Evolutionary conservation across 768 basidiomycete species (phyloP).

Genomic region (Pulveroboletus ravenelii): DNA sequence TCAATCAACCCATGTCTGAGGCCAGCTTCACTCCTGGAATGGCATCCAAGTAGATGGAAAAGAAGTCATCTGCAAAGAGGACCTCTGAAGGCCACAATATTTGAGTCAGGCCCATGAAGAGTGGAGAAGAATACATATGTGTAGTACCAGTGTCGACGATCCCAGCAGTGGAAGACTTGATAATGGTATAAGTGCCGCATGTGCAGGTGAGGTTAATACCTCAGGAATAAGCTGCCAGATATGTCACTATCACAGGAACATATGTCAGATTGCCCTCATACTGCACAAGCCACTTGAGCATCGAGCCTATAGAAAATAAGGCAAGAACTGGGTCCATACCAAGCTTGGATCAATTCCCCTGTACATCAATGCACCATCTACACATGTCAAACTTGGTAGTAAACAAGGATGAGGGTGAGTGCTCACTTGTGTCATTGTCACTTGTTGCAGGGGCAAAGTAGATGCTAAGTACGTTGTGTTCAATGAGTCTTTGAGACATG

Average conservation of each 20-base stretch:
- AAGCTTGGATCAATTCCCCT: slow-evolving; percentile 18
- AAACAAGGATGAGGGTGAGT: no score
- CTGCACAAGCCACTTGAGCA: slow-evolving; percentile 4
- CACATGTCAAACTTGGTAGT: background rate
- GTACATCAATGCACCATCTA: slow-evolving; percentile 27
- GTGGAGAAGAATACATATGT: slow-evolving; percentile 6
- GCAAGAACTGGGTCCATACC: slow-evolving; percentile 7
- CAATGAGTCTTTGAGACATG: slow-evolving; percentile 15
- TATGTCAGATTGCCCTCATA: slow-evolving; percentile 22
- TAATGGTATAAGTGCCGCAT: slow-evolving; percentile 3
- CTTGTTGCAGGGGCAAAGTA: slow-evolving; percentile 21
- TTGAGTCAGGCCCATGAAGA: background rate
- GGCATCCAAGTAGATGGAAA: no score
- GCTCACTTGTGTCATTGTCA: slow-evolving; percentile 15
- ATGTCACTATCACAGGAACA: slow-evolving; percentile 24
- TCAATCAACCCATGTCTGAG: no score
- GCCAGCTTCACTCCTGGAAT: no score
- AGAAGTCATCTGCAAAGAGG: no score
- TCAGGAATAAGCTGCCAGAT: slow-evolving; percentile 24
- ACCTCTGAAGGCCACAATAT: slow-evolving; percentile 8
- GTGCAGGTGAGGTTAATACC: slow-evolving; percentile 26
- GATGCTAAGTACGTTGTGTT: slow-evolving; percentile 16
- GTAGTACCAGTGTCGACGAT: background rate
- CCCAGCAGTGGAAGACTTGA: no score
- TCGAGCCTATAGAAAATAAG: no score